Evolutionary conservation across 164 flowering plant genomes (phyloP), one percentile per base, ranked within the genome.

Genomic region (Annona cherimola): DNA sequence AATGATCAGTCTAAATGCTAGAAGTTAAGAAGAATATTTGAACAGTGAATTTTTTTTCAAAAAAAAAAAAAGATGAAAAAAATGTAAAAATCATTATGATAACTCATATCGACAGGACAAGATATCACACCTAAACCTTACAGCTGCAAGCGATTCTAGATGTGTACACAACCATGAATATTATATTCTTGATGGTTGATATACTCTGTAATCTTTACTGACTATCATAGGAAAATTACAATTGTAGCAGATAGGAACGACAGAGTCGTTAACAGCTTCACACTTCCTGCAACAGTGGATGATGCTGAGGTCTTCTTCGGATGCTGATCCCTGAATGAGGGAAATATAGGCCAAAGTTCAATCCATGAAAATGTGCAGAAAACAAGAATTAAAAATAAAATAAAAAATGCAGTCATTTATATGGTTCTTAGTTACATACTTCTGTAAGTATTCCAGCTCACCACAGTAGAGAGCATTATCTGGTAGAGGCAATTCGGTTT

Each of bases 381-480:
- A 41, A 41, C 1, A 11, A 40, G 7, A 62, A 16, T 2, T 35
- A 42, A 1, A 42, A 60, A n/a, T n/a, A 60, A 61, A 9, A 18
- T 0, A 9, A 63, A 12, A 64, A 35, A 42, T 64, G 42, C 67
- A 40, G 44, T 41, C 57, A 50, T 39, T 40, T 40, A 26, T 39
- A 44, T 43, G 44, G 42, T 5, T 9, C 3, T 45, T 46, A 40
- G 43, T 68, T 61, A 70, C 87, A 45, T 88, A 92, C 98, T 86
- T 93, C 72, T 92, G 91, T 80, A 82, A 4, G 43, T 75, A 60
- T 69, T 74, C 67, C 7, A 93, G 91, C 18, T 83, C 86, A 46
- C 99, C 99, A 73, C 98, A 94, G 69, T 44, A 89, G 54, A 92
- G 86, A 72, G 85, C 91, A 76, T 94, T 92, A 35, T 87, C 95